These are phyloP conservation scores for Cercospora sojina DNA, from an alignment of 2,329 filamentous ascomycete genomes.

Conservation along the genomic window DNA sequence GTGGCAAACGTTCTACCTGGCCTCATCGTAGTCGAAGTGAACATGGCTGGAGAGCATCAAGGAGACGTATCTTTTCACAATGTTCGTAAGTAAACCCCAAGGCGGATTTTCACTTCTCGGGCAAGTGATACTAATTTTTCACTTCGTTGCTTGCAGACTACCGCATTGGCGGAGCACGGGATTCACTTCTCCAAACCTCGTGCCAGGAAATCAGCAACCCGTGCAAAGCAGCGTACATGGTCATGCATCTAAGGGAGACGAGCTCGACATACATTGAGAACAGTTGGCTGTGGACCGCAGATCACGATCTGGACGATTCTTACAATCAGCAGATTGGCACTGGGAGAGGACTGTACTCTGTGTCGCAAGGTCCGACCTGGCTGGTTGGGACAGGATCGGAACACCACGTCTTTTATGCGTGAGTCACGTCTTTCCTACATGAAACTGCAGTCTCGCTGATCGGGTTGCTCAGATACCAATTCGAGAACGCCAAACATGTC, in stretches of 20 bases:
- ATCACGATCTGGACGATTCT: slow-evolving; percentile 52
- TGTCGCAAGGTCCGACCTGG: slow-evolving; percentile 49
- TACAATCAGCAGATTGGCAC: slow-evolving; percentile 42
- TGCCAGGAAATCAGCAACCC: slow-evolving; percentile 44
- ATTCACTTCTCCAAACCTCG: slow-evolving; percentile 33
- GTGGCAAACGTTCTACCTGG: slow-evolving; percentile 49
- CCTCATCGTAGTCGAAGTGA: slow-evolving; percentile 50
- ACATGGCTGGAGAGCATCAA: slow-evolving; percentile 48
- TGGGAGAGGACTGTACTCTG: slow-evolving; percentile 45
- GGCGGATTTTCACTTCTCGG: not conserved
- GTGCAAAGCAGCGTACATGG: slow-evolving; percentile 36
- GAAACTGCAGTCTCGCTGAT: not conserved
- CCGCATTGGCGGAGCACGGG: slow-evolving; percentile 40
- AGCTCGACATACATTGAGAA: slow-evolving; percentile 56
- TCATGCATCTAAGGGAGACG: slow-evolving; percentile 49
- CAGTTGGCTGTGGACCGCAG: slow-evolving; percentile 51
- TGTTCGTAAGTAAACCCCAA: slow-evolving; percentile 2
- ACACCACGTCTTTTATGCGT: slow-evolving; percentile 54
- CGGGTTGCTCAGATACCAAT: slow-evolving; percentile 40
- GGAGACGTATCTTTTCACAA: slow-evolving; percentile 51
- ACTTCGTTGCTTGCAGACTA: slow-evolving; percentile 28
- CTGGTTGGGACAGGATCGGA: slow-evolving; percentile 53
- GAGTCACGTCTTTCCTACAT: not conserved
- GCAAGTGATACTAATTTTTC: not conserved
- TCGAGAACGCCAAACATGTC: slow-evolving; percentile 51